Evolutionary conservation across 257 asterid genomes (phyloP).

Genomic region (Solanum arcanum): DNA sequence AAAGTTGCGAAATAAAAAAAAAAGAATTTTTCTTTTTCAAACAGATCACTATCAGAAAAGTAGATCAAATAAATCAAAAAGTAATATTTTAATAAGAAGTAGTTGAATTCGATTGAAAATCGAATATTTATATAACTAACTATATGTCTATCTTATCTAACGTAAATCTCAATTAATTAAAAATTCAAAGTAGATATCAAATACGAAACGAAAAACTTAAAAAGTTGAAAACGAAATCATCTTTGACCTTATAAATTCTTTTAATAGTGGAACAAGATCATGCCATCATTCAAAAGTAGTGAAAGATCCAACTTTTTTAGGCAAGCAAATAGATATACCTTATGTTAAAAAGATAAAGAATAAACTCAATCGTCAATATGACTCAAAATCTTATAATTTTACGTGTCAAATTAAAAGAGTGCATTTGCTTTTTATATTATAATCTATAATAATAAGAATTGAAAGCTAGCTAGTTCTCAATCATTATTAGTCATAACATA

Average conservation of each 20-base stretch:
- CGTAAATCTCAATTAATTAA: not conserved
- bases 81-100: not conserved
- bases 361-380: not conserved
- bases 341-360: constrained; percentile 10
- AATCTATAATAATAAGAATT: not conserved
- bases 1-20: too few relatives aligned
- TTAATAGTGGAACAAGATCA: not conserved
- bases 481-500: constrained; percentile 7
- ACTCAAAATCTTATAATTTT: not conserved
- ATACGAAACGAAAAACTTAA: not conserved
- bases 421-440: not conserved
- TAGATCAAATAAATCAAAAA: too few relatives aligned
- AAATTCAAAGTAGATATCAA: not conserved
- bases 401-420: not conserved
- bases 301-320: not conserved
- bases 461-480: not conserved
- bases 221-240: not conserved
- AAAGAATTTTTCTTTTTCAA: too few relatives aligned
- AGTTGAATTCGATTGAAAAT: not conserved
- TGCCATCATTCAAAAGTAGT: constrained; percentile 17
- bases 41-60: too few relatives aligned
- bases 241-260: not conserved
- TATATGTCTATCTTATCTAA: not conserved
- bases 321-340: not conserved
- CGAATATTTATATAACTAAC: not conserved